Percentiles rank a stretch among this genome's conserved stretches.
These are phyloP conservation scores for Thraustochytrium sp. DNA, from an alignment of 352 stramenopile species.

Conservation along the genomic window DNA sequence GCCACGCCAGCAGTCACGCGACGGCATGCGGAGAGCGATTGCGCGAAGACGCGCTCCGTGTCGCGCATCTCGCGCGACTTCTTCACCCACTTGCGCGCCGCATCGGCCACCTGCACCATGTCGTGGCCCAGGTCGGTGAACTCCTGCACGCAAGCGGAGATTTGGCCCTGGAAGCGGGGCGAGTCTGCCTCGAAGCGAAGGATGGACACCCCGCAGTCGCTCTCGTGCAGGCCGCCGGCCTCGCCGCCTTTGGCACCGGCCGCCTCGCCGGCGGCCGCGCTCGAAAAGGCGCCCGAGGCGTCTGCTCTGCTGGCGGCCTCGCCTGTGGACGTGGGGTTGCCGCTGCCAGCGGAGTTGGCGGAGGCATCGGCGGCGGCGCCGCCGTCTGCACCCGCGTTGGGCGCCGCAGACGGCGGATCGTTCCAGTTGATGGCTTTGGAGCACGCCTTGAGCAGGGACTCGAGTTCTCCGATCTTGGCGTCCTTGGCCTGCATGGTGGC, in stretches of 20 bases:
- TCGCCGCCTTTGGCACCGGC: neutral
- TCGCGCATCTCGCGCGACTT: neutral
- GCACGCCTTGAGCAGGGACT: constrained; percentile 7
- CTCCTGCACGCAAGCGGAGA: neutral
- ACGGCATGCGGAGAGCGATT: neutral
- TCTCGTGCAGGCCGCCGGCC: neutral
- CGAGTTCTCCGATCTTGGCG: neutral
- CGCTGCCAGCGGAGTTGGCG: neutral
- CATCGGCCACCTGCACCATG: neutral
- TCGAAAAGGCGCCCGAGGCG: no score
- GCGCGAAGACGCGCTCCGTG: neutral
- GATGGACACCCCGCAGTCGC: neutral
- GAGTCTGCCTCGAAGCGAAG: constrained; percentile 18
- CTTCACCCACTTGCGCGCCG: constrained; percentile 23
- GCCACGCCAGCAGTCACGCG: neutral
- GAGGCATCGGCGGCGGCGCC: no score
- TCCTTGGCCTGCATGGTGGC: neutral
- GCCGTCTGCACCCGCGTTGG: neutral
- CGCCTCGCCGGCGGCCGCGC: neutral
- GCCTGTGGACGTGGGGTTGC: neutral
- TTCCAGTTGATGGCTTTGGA: neutral
- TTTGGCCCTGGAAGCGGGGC: neutral
- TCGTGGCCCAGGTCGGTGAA: neutral
- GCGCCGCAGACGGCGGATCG: neutral
- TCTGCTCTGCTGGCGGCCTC: no score